Evolutionary conservation across 108 stramenopile genomes (phyloP), one percentile per base, ranked within the genome.

Genomic region (Cyclotella distinguenda): DNA sequence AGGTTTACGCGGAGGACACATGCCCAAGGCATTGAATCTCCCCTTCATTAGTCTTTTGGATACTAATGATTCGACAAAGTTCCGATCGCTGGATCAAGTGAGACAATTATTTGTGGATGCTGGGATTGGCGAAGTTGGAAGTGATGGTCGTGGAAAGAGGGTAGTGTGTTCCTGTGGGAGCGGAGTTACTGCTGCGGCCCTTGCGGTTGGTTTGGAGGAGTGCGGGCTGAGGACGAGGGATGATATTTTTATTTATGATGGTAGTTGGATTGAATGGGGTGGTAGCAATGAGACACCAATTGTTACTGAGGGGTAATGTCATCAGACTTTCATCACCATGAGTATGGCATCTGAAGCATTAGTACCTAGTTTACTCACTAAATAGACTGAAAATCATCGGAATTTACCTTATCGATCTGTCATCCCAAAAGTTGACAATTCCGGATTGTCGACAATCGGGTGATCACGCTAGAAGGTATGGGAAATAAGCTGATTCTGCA

Each of bases 221-320:
- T 83, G 83, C 36, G 88, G 88, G 12, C 43, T 80, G 12, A 54
- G 57, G 38, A 61, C 46, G 40, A 60, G 58, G n/a, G 72, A 79
- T 27, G 74, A 60, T 12, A 80, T 82, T 36, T 52, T 34, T 4
- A 69, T 89, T 19, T 89, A 83, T 61, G 88, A 89, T 66, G 88
- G 88, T 1, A 84, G 83, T 61, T 89, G 88, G 88, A 71, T 84
- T 42, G 88, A 89, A 36, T 89, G 84, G 84, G 84, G 81, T 10
- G 45, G 59, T 12, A 54, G 77, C 53, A 70, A 79, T 6, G 33
- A 49, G 2, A 77, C 81, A 45, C 85, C 85, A 9, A 89, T 86
- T 51, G 74, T 79, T 5, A 62, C 32, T 32, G 26, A 30, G 8
- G 59, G 45, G 2, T 44, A 27, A 60, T 25, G 23, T 3, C 12